Evolutionary conservation across 805 yeast species (phyloP), one percentile per base, ranked within the genome.

Genomic region (Pichia nanzhaoensis): DNA sequence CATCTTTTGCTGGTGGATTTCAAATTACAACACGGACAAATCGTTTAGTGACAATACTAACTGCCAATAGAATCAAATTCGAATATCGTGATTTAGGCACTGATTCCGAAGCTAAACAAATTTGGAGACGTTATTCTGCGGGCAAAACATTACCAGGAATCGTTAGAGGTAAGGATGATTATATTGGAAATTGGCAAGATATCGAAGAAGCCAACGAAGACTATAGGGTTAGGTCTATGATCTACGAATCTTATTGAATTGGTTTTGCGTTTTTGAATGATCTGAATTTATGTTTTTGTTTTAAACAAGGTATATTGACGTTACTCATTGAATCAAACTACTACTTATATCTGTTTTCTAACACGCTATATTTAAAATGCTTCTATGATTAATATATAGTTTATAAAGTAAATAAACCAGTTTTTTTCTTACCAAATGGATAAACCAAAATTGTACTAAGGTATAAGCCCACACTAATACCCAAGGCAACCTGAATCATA

Each of bases 401-500:
- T 44, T 64, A 88, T 54, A 86, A 71, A 10, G 95, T 84, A 57
- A 91, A 91, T 22, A 91, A 70, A 22, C 95, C 91, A 0, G 96
- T 85, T 35, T 84, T 74, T 67, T 84, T 85, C 64, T 89, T 89
- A 17, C 96, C 96, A 48, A 90, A 78, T 17, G 98, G 98, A 66
- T 90, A 90, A 2, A 91, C 90, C 28, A 84, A 82, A 44, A 90
- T 70, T 0, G 97, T 85, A 13, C 97, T 93, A 2, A 93, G 86
- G 66, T 88, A 91, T 41, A 90, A 70, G 0, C 98, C 98, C 17
- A 90, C 96, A 52, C 95, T 84, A 58, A 91, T 91, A 47, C 97
- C 98, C 49, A 91, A 80, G 5, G 95, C 83, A 16, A 91, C 95
- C 58, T 89, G 88, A 28, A 90, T 86, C 97, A 91, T 89, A 6